Percentiles rank a stretch among this genome's conserved stretches.
phyloP scores from a whole-genome alignment of 1,284 basidiomycete species.

The Tilletiopsis washingtonensis region DNA sequence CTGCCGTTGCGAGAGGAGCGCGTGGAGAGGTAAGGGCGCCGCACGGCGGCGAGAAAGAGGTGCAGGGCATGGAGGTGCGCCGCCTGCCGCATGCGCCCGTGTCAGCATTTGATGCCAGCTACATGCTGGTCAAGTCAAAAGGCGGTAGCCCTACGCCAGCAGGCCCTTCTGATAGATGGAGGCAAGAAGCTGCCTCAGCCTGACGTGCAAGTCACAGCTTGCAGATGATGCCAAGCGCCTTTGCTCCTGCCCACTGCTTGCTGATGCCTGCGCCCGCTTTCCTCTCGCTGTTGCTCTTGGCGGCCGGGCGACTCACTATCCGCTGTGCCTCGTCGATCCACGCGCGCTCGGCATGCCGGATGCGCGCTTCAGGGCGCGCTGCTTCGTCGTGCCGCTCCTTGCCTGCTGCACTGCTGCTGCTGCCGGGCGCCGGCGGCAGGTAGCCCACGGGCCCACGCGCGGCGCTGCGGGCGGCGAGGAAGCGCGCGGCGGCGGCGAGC shows the following conservation, averaged over 20 bases:
- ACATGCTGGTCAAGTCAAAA: too few relatives aligned
- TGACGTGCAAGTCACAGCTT: background rate
- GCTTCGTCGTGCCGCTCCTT: too few relatives aligned
- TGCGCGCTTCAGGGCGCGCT: background rate
- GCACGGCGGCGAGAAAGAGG: background rate
- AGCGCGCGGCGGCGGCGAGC: too few relatives aligned
- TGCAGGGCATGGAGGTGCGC: background rate
- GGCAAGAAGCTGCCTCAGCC: too few relatives aligned
- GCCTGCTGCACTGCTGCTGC: too few relatives aligned
- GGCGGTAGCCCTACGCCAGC: too few relatives aligned
- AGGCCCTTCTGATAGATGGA: too few relatives aligned
- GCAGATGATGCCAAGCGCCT: background rate
- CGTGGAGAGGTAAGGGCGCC: background rate
- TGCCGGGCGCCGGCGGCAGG: too few relatives aligned
- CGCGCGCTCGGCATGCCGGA: slow-evolving; percentile 4
- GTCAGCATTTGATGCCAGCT: background rate
- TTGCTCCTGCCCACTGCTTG: background rate
- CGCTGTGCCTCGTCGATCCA: slow-evolving; percentile 3
- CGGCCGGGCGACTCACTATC: slow-evolving; percentile 4
- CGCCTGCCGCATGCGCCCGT: background rate
- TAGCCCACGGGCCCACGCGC: too few relatives aligned
- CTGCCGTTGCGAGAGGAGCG: background rate
- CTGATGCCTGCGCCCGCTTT: background rate
- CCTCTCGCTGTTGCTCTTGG: background rate
- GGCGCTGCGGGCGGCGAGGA: too few relatives aligned